A percentile compares a stretch with the other conserved stretches of the same genome.
Conservation (phyloP, 805 yeast species). For the Candida silvicultrix region DNA sequence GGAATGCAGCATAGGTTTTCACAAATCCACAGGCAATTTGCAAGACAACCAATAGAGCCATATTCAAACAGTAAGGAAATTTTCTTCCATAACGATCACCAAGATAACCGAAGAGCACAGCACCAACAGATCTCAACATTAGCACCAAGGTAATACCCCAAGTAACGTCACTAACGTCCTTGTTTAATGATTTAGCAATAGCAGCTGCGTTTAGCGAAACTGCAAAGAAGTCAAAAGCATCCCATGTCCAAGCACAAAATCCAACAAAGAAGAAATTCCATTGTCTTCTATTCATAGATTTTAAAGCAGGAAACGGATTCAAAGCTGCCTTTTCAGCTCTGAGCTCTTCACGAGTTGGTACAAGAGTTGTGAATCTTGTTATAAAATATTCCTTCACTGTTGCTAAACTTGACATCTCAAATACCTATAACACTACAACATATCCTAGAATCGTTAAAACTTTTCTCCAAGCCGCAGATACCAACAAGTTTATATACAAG, state of each 20-base stretch:
- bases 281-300: conserved; percentile 37
- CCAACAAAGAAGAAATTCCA: conserved; percentile 53
- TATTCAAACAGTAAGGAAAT: conserved; percentile 46
- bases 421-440: too few relatives aligned
- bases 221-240: conserved; percentile 58
- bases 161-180: conserved; percentile 43
- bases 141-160: conserved; percentile 57
- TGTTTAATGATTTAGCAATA: conserved; percentile 40
- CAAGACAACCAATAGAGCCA: conserved; percentile 39
- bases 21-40: conserved; percentile 64
- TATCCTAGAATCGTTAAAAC: too few relatives aligned
- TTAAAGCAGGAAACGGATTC: conserved; percentile 60
- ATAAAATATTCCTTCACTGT: conserved; percentile 10
- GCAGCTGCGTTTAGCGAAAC: conserved; percentile 44
- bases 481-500: too few relatives aligned
- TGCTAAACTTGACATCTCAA: too few relatives aligned
- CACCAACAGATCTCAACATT: conserved; percentile 65
- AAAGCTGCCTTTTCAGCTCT: conserved; percentile 31
- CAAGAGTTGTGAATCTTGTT: conserved; percentile 44
- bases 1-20: conserved; percentile 46
- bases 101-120: conserved; percentile 48
- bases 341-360: conserved; percentile 37
- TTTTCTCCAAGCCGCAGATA: too few relatives aligned
- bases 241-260: conserved; percentile 58
- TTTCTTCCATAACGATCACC: conserved; percentile 60